Evolutionary conservation across 257 asterid species (phyloP).

Genomic region (Nicotiana paniculata): DNA sequence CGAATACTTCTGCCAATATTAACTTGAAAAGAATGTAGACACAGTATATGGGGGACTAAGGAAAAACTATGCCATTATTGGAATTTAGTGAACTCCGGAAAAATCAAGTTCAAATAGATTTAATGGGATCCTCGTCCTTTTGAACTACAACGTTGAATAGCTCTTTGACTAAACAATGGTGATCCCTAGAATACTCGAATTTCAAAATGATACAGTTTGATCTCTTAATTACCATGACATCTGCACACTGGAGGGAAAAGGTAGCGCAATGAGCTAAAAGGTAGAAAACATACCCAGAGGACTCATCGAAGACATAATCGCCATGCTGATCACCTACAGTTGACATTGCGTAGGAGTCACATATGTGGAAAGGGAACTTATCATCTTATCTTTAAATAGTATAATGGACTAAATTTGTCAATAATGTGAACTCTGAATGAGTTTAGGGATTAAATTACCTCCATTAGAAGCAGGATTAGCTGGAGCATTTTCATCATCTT

Average conservation of each 20-base stretch:
- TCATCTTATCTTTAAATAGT: background rate
- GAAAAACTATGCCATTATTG: background rate
- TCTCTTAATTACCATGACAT: background rate
- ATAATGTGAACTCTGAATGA: background rate
- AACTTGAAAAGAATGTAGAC: background rate
- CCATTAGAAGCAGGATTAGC: constrained; percentile 39
- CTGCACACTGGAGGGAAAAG: background rate
- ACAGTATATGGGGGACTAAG: background rate
- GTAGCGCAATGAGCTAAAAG: constrained; percentile 5
- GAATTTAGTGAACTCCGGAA: background rate
- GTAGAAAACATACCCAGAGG: constrained; percentile 62
- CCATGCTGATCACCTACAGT: constrained; percentile 55
- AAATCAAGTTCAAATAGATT: background rate
- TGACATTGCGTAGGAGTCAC: constrained; percentile 10
- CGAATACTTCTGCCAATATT: background rate
- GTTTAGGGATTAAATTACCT: constrained; percentile 19
- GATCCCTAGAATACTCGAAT: background rate
- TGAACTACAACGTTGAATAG: background rate
- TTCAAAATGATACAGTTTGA: background rate
- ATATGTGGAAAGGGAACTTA: background rate
- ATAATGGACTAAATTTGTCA: background rate
- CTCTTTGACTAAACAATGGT: background rate
- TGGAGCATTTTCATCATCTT: constrained; percentile 48
- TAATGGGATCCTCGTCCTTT: background rate
- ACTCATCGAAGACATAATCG: constrained; percentile 73